phyloP scores from a whole-genome alignment of 345 rosid species.

The Isatis tinctoria region DNA sequence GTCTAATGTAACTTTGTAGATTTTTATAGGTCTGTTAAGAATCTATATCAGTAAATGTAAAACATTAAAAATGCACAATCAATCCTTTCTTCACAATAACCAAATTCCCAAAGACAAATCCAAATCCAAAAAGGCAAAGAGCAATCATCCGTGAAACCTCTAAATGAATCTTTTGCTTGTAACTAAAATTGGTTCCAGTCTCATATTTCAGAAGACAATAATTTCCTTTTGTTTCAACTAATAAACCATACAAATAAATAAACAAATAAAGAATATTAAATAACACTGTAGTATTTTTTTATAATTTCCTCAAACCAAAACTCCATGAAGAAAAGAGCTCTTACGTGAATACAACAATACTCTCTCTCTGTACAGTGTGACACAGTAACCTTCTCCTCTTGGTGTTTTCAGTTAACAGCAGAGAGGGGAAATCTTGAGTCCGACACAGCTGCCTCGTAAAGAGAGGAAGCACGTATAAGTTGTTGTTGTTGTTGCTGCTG shows the following conservation, averaged over 20 bases:
- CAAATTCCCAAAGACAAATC: too few relatives aligned
- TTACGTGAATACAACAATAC: slow-evolving; percentile 11
- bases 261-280: slow-evolving; percentile 28
- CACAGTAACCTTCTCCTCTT: slow-evolving; percentile 2
- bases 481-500: slow-evolving; percentile 55
- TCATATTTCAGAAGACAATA: not conserved
- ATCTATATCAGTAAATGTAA: too few relatives aligned
- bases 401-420: slow-evolving; percentile 59
- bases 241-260: slow-evolving; percentile 18
- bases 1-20: too few relatives aligned
- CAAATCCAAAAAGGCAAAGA: too few relatives aligned
- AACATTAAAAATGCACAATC: too few relatives aligned
- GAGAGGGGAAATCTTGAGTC: slow-evolving; percentile 89
- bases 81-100: too few relatives aligned
- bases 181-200: not conserved
- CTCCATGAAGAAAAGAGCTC: slow-evolving; percentile 3
- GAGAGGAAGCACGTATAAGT: slow-evolving; percentile 33
- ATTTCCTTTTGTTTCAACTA: not conserved
- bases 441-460: slow-evolving; percentile 60
- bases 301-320: not conserved
- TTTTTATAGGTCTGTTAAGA: too few relatives aligned
- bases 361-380: slow-evolving; percentile 40
- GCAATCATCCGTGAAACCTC: too few relatives aligned
- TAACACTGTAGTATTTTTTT: not conserved
- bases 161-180: not conserved